phyloP scores from a whole-genome alignment of 768 basidiomycete genomes.

The Kwoniella pini region DNA sequence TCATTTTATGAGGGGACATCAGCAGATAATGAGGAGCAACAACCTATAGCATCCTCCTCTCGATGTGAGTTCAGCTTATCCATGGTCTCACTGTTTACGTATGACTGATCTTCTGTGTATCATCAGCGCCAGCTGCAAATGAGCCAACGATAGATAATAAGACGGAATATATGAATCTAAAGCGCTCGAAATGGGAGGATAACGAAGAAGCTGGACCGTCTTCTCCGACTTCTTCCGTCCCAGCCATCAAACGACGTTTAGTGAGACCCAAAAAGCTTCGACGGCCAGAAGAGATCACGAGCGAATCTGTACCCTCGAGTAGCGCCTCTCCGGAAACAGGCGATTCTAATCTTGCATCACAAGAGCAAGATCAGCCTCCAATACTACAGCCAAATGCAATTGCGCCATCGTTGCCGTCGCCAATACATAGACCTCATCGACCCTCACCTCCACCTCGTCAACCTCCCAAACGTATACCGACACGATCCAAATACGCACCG shows the following conservation, averaged over 20 bases:
- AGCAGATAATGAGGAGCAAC: not conserved
- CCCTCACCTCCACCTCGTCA: not conserved
- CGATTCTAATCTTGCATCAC: too few relatives aligned
- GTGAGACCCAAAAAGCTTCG: conserved; percentile 40
- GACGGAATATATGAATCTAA: not conserved
- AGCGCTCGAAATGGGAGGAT: conserved; percentile 24
- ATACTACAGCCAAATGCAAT: not conserved
- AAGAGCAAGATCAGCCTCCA: too few relatives aligned
- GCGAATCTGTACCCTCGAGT: too few relatives aligned
- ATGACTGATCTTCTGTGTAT: too few relatives aligned
- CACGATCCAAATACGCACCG: conserved; percentile 57
- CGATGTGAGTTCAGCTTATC: not conserved
- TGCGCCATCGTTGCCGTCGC: not conserved
- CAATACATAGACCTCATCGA: conserved; percentile 2
- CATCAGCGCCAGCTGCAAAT: too few relatives aligned
- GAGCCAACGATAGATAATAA: not conserved
- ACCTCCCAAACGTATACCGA: conserved; percentile 8
- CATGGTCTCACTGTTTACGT: too few relatives aligned
- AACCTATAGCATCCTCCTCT: conserved; percentile 12
- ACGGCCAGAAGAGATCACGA: conserved; percentile 20
- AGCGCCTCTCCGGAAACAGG: too few relatives aligned
- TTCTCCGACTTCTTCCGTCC: not conserved
- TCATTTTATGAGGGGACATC: not conserved
- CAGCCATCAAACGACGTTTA: conserved; percentile 33
- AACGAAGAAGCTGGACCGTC: conserved; percentile 8